A percentile compares a stretch with the other conserved stretches of the same genome.
phyloP scores from a whole-genome alignment of 129 eudicot genomes.

The Escallonia herrerae region DNA sequence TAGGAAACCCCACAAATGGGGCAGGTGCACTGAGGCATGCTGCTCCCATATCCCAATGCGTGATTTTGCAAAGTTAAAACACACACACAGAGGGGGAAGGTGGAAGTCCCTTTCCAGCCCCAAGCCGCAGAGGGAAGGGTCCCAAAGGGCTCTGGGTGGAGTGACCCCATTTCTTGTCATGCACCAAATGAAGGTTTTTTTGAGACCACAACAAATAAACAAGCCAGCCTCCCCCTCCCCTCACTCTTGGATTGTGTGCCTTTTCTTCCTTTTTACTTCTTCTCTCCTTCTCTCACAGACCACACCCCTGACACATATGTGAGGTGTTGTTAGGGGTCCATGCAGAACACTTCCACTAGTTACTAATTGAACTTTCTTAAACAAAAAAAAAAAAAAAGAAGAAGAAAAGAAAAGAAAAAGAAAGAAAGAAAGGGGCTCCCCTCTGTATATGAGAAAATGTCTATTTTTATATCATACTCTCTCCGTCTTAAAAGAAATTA shows the following conservation, averaged over 20 bases:
- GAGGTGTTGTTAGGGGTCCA: neutral
- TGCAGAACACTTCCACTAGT: neutral
- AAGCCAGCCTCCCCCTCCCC: too few species aligned
- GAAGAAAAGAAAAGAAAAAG: too few species aligned
- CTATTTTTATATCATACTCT: too few species aligned
- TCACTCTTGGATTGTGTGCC: neutral
- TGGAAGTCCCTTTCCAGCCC: constrained; percentile 8
- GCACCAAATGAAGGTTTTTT: constrained; percentile 5
- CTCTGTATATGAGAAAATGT: too few species aligned
- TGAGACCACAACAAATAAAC: neutral
- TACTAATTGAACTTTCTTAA: too few species aligned
- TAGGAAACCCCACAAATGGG: constrained; percentile 7
- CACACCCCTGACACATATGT: too few species aligned
- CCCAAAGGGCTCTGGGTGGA: neutral
- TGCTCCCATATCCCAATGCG: constrained; percentile 6
- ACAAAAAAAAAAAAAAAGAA: too few species aligned
- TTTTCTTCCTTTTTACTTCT: constrained; percentile 20
- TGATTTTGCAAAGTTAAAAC: constrained; percentile 5
- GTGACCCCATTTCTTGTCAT: constrained; percentile 10
- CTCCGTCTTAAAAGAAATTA: too few species aligned
- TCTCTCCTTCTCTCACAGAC: neutral
- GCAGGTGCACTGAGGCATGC: constrained; percentile 5
- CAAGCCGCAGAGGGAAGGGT: neutral
- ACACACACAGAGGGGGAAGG: neutral
- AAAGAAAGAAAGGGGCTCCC: too few species aligned